phyloP scores from a whole-genome alignment of 495 filamentous ascomycete species.

The Penicillium pulvis region DNA sequence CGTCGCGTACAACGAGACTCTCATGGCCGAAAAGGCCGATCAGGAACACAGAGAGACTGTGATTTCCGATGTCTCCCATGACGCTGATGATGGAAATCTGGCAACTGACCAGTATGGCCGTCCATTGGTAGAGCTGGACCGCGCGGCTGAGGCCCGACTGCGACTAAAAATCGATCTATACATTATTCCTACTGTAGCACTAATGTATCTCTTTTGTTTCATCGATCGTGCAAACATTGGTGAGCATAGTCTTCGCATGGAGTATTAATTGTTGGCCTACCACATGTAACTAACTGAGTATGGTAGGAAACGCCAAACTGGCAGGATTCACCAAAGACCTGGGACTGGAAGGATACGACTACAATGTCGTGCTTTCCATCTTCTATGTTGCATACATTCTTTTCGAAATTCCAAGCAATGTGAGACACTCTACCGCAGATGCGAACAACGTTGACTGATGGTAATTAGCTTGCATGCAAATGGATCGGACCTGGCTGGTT shows the following conservation, averaged over 20 bases:
- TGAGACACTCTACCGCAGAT: slow-evolving; percentile 20
- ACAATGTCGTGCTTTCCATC: slow-evolving; percentile 66
- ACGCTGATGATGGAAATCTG: slow-evolving; percentile 57
- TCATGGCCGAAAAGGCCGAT: background rate
- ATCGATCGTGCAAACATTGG: slow-evolving; percentile 65
- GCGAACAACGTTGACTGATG: background rate
- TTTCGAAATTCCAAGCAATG: slow-evolving; percentile 80
- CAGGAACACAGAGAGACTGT: background rate
- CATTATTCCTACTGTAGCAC: slow-evolving; percentile 48
- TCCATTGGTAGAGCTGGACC: slow-evolving; percentile 60
- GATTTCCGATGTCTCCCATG: background rate
- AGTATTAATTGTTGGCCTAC: background rate
- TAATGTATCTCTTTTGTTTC: slow-evolving; percentile 56
- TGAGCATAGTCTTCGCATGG: slow-evolving; percentile 15
- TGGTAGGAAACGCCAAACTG: slow-evolving; percentile 37
- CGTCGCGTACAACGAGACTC: background rate
- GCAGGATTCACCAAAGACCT: slow-evolving; percentile 50
- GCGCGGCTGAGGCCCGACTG: slow-evolving; percentile 56
- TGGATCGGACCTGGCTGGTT: slow-evolving; percentile 54
- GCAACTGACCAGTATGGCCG: slow-evolving; percentile 65
- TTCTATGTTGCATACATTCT: slow-evolving; percentile 76
- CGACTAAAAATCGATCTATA: slow-evolving; percentile 49
- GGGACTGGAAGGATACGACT: slow-evolving; percentile 56
- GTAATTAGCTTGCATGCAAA: slow-evolving; percentile 38
- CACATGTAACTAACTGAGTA: background rate